phyloP scores from a whole-genome alignment of 371 early-diverging fungal genomes.

The Entomophthora muscae region DNA sequence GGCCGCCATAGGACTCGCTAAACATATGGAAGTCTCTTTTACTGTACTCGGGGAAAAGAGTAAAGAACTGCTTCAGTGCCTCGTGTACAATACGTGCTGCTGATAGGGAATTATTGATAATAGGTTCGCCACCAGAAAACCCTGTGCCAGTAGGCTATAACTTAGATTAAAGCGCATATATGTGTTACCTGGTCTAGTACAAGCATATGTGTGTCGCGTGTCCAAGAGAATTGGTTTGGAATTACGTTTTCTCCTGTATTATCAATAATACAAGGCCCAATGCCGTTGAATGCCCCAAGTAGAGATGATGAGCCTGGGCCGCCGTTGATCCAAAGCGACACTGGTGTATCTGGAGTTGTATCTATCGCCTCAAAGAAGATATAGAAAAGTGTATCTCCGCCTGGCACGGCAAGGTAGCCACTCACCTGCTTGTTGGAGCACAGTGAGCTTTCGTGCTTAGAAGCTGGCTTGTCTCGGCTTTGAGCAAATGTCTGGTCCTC shows the following conservation, averaged over 20 bases:
- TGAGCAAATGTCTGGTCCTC: no score
- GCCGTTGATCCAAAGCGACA: constrained; percentile 55
- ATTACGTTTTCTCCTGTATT: constrained; percentile 27
- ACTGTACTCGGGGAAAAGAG: constrained; percentile 29
- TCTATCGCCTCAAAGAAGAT: constrained; percentile 58
- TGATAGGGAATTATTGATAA: constrained; percentile 22
- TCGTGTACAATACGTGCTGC: constrained; percentile 56
- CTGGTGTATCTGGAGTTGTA: constrained; percentile 37
- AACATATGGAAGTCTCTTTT: constrained; percentile 43
- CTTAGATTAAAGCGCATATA: not conserved
- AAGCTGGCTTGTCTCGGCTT: no score
- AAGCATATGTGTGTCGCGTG: constrained; percentile 44
- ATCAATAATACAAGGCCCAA: constrained; percentile 51
- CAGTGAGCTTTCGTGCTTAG: no score
- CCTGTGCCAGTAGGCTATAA: constrained; percentile 44
- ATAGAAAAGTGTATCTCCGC: constrained; percentile 16
- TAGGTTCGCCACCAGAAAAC: constrained; percentile 42
- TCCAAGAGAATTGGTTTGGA: constrained; percentile 42
- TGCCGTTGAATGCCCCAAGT: constrained; percentile 50
- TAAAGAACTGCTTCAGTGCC: constrained; percentile 44
- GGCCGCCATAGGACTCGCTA: constrained; percentile 40
- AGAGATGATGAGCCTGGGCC: constrained; percentile 59
- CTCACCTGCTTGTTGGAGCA: no score
- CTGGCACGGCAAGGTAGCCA: not conserved
- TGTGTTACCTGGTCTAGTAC: constrained; percentile 41